Conservation (phyloP, 2,329 filamentous ascomycete species). For the Apiospora phragmitis region DNA sequence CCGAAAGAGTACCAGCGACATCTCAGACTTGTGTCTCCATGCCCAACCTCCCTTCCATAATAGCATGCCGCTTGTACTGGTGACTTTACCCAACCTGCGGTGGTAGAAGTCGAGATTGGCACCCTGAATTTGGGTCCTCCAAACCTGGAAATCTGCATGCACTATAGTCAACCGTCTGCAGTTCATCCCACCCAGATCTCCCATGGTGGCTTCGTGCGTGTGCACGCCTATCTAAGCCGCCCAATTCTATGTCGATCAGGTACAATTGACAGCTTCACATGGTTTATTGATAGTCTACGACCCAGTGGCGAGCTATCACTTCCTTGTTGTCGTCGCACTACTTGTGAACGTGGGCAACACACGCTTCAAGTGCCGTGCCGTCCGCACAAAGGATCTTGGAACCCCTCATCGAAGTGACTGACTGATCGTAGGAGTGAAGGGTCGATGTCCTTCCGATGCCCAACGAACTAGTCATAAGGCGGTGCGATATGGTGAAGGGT, state of each 20-base stretch:
- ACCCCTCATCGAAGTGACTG: background rate
- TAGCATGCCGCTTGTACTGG: background rate
- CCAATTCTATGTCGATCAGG: background rate
- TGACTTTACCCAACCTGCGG: background rate
- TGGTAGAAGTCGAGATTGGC: conserved; percentile 1
- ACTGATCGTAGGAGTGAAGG: background rate
- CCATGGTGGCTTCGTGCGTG: background rate
- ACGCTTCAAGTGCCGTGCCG: background rate
- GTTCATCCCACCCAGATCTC: background rate
- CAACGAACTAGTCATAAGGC: background rate
- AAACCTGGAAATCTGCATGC: background rate
- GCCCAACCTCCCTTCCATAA: background rate
- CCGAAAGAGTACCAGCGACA: background rate
- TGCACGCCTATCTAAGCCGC: background rate
- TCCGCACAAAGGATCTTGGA: background rate
- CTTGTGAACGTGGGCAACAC: background rate
- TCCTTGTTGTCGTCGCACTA: background rate
- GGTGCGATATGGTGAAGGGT: background rate
- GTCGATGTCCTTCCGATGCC: background rate
- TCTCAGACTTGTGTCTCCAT: background rate
- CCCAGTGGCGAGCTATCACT: background rate
- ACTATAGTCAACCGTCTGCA: background rate
- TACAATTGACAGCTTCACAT: background rate
- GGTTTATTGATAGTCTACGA: background rate
- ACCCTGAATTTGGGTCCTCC: background rate